Percentiles rank a stretch among this genome's conserved stretches.
Conservation (phyloP, 2,329 filamentous ascomycete genomes). For the Arthrinium puccinioides region DNA sequence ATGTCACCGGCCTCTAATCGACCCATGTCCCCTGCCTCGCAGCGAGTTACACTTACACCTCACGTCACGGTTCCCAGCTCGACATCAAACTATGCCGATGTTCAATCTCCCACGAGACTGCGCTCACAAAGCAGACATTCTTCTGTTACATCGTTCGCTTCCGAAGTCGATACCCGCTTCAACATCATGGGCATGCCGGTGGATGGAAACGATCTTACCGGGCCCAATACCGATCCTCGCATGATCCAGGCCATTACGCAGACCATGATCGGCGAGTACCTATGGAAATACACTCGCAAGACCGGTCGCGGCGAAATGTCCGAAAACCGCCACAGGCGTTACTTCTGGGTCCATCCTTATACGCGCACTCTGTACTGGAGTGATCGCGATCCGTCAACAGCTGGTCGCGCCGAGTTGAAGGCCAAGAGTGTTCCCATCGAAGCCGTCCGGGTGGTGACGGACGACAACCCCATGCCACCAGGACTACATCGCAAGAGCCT, state of each 20-base stretch:
- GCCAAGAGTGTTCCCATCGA: constrained; percentile 92
- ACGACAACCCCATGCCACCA: constrained; percentile 92
- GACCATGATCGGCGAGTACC: constrained; percentile 97
- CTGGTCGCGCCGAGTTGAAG: constrained; percentile 66
- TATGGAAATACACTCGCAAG: constrained; percentile 99
- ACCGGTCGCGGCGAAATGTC: constrained; percentile 84
- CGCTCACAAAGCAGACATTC: constrained; percentile 55
- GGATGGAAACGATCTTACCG: constrained; percentile 47
- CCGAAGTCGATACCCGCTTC: constrained; percentile 87
- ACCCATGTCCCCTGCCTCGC: neutral
- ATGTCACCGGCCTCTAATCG: constrained; percentile 36
- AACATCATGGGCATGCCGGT: constrained; percentile 66
- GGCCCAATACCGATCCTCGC: constrained; percentile 75
- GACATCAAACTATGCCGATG: constrained; percentile 37
- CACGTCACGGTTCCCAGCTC: constrained; percentile 38
- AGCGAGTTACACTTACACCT: constrained; percentile 44
- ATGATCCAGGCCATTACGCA: constrained; percentile 99
- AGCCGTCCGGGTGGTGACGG: constrained; percentile 81
- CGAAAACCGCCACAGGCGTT: constrained; percentile 81
- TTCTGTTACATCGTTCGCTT: constrained; percentile 91
- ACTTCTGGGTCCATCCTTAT: constrained; percentile 99
- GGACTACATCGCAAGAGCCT: constrained; percentile 92
- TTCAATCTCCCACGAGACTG: constrained; percentile 40
- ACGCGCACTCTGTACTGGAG: constrained; percentile 97
- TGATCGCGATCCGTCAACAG: constrained; percentile 74